Base-by-base conservation (phyloP, 768 basidiomycete genomes). In the Coprinopsis cinerea region DNA sequence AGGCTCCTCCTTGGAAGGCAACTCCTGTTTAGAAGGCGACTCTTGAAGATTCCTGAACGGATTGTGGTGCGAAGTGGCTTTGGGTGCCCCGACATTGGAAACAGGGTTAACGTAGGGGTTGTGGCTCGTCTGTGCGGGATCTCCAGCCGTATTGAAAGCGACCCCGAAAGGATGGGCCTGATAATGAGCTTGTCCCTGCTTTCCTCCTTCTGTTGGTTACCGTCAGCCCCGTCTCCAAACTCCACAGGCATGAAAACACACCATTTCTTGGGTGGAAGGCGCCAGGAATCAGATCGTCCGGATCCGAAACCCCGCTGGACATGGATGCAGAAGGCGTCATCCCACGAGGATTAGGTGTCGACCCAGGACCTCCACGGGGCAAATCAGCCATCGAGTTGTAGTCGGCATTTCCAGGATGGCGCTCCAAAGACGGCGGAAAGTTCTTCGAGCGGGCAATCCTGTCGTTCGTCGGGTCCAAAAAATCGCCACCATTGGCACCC, bases 1-100 rank as follows among this genome's bases (percentile, higher is more conserved):
- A 0, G 72, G 70, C 18, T 59, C 58, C 6, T 61, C 48, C 41
- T 69, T 68, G 14, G 51, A 51, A 5, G 55, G 55, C 5, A 53
- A 40, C 4, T 52, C 48, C 25, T 37, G 10, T 39, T 18, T 9
- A 9, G 15, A 32, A 32, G 30, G 30, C 7, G n/a, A n/a, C n/a
- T n/a, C n/a, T n/a, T n/a, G n/a, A n/a, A n/a, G n/a, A n/a, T n/a
- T n/a, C n/a, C n/a, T n/a, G 45, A 46, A 17, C 13, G 30, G 32
- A 22, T 32, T 27, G 45, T 20, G 9, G 45, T 30, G 43, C 24
- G 26, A 44, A 24, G 9, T 7, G 2, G n/a, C 23, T 22, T 44
- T 24, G 4, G 40, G 40, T 9, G 22, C 18, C 18, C 26, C 43
- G 3, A 25, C 25, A 25, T 26, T 25, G n/a, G 30, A 32, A 7